Base-by-base conservation (phyloP, 441 rosid genomes). In the Mallotus repandus region DNA sequence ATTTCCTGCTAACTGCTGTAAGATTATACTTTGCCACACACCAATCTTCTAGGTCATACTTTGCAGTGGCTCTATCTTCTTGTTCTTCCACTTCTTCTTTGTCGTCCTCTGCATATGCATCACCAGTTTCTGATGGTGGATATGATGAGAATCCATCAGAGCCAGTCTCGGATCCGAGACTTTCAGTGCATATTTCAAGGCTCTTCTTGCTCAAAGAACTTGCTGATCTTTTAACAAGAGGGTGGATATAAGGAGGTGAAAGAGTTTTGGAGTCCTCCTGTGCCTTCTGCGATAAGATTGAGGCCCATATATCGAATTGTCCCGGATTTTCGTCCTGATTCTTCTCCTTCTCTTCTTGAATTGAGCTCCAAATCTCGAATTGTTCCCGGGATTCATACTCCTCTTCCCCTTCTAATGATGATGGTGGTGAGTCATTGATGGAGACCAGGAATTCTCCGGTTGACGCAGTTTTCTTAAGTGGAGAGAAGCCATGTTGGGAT, bases 151-250 rank as follows among this genome's bases (percentile, higher is more conserved):
- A 25, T 25, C 29, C 29, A 25, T 25, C 29, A 25, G 29, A 25
- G 29, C 29, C 29, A 25, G 29, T 25, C 2, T 29, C 3, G 53
- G 97, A 95, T 75, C 98, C 98, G 25, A 94, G 97, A 75, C 94
- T 92, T 80, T 94, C 98, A 1, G 98, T 94, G 84, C 99, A 95
- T 29, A 95, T 84, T 53, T 89, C 74, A 53, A 95, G 96, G 79
- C 98, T 95, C 81, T 89, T 88, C 79, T 35, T 75, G 75, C 81
- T 89, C 69, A 92, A 77, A n/a, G 86, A 83, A 56, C 92, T 29
- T 29, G 87, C 57, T 11, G 90, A 87, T 38, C 83, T 82, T 75
- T 84, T 88, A 63, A 87, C 82, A 55, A 85, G 81, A 13, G 98
- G 96, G 64, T 89, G 98, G 69, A 29, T 29, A 29, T 29, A 29